Evolutionary conservation across 1,284 basidiomycete species (phyloP), one percentile per base, ranked within the genome.

Genomic region (Trichosporon faecale): DNA sequence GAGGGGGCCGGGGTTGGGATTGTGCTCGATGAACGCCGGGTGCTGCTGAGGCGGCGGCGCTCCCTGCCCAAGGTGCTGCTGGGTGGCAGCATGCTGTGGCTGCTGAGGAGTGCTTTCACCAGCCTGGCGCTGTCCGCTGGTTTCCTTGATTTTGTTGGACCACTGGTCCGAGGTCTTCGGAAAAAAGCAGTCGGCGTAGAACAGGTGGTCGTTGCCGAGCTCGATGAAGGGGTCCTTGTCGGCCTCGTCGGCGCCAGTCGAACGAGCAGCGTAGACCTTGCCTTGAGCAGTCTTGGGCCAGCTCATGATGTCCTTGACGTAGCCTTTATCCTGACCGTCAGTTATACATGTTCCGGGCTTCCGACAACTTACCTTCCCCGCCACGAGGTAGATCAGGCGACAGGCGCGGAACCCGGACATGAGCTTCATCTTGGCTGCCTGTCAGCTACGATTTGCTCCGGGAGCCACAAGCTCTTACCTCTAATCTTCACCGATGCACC

Each of bases 161-260:
- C 72, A 72, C 27, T 67, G 64, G 2, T 40, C 49, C 1, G 65
- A 63, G 1, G 68, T 57, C 11, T 60, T 72, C 5, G 68, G 46
- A 64, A 75, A 76, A 1, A 78, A 66, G 8, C 66, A 61, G 5
- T 61, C 44, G 16, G 76, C 66, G 27, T 68, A 68, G 27, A 72
- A 64, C 3, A 77, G 73, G 16, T 68, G 67, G 27, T 72, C 75
- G 21, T 70, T 33, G 12, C 77, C 77, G 27, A 77, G 69, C 11
- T 57, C 16, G 8, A 27, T 14, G 65, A 76, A 77, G 2, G 76
- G 76, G 61, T 78, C 77, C 7, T 71, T 57, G 4, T 68, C 33
- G 1, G 55, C 29, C 4, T 71, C 60, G 18, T 14, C 46, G 4
- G 60, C 29, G 0, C 52, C 33, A 1, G 74, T 76, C 31, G 74